These are phyloP conservation scores for Diaporthe australafricana DNA, from an alignment of 2,329 filamentous ascomycete species.

Conservation along the genomic window DNA sequence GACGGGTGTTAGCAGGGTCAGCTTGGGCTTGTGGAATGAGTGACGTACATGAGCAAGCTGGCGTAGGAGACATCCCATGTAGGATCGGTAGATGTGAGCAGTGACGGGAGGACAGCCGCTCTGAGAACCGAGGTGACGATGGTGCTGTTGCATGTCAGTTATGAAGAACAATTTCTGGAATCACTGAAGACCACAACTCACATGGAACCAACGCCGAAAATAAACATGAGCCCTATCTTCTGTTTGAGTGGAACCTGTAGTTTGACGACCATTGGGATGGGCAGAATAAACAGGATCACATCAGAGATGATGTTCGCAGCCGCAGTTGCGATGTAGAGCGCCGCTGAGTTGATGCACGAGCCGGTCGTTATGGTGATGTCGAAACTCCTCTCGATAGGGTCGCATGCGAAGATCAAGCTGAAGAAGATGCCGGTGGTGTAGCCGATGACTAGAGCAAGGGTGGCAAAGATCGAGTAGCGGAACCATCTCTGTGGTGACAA, in stretches of 20 bases:
- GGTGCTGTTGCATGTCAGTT: constrained; percentile 50
- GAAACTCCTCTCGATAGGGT: constrained; percentile 48
- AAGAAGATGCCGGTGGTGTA: constrained; percentile 50
- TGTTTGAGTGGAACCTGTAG: constrained; percentile 58
- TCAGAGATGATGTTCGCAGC: constrained; percentile 60
- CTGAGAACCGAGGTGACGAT: constrained; percentile 49
- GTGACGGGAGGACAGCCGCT: constrained; percentile 43
- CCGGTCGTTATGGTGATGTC: constrained; percentile 45
- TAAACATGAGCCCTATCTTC: constrained; percentile 56
- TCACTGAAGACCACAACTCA: neutral
- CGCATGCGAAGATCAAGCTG: constrained; percentile 51
- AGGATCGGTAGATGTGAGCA: constrained; percentile 43
- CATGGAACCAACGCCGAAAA: constrained; percentile 50
- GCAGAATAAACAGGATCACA: constrained; percentile 58
- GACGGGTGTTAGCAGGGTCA: constrained; percentile 37
- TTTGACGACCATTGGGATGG: constrained; percentile 57
- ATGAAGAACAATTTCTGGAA: too few relatives aligned
- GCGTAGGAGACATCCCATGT: constrained; percentile 46
- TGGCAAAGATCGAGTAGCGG: constrained; percentile 45
- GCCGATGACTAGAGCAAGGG: constrained; percentile 45
- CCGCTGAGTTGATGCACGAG: constrained; percentile 58
- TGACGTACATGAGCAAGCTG: constrained; percentile 32
- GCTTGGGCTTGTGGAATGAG: too few relatives aligned
- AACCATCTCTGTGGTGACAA: constrained; percentile 51
- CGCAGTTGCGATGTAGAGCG: constrained; percentile 61